These are phyloP conservation scores for Triticum turgidum DNA, from an alignment of 176 grass and related monocot genomes.

Conservation along the genomic window DNA sequence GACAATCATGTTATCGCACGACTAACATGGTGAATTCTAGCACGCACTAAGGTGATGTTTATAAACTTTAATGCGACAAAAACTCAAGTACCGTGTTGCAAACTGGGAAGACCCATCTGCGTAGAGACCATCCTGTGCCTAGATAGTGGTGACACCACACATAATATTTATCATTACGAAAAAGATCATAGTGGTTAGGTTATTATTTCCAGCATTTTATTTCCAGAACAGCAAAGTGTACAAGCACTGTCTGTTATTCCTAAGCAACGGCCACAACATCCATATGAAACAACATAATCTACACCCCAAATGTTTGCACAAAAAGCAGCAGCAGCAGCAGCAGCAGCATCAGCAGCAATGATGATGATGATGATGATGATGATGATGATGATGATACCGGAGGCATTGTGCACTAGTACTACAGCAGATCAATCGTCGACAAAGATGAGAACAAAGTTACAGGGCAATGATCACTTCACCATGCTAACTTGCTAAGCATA, in stretches of 20 bases:
- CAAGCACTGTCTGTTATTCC: neutral
- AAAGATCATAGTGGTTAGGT: neutral
- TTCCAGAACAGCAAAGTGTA: neutral
- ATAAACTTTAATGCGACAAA: no score
- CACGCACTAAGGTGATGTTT: no score
- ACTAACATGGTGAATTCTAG: no score
- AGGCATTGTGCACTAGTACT: neutral
- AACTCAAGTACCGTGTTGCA: no score
- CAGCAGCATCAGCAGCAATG: neutral
- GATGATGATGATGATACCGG: neutral
- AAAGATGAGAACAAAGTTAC: neutral
- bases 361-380: neutral
- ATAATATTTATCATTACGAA: no score
- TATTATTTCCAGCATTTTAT: neutral
- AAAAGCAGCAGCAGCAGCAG: neutral
- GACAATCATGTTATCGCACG: no score
- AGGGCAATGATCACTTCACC: conserved; percentile 4
- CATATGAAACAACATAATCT: neutral
- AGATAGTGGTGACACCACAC: no score
- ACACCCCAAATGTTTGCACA: neutral
- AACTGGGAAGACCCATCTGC: no score
- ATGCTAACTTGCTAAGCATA: neutral
- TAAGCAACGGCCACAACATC: neutral
- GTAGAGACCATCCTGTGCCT: no score
- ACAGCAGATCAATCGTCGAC: neutral